Evolutionary conservation across 306 rosid genomes (phyloP).

Genomic region (Prunus dulcis): DNA sequence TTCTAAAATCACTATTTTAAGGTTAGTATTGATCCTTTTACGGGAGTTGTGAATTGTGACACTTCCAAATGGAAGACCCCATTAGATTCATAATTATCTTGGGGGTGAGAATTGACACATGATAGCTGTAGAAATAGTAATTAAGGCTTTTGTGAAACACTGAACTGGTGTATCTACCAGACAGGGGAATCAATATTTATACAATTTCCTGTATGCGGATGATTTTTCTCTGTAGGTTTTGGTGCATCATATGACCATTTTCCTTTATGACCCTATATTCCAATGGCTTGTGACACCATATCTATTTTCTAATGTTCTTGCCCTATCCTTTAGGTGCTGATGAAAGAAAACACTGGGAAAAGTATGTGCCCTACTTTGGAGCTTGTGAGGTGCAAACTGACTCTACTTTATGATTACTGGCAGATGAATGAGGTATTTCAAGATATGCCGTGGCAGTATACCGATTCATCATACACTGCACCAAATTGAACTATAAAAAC

Average conservation of each 20-base stretch:
- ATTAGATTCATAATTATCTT: not conserved
- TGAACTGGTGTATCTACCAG: not conserved
- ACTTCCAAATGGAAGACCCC: not conserved
- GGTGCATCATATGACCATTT: not conserved
- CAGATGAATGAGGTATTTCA: conserved; percentile 85
- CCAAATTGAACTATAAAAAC: not conserved
- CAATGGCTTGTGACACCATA: not conserved
- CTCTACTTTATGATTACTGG: conserved; percentile 90
- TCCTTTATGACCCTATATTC: not conserved
- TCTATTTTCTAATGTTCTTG: not conserved
- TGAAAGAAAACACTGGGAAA: conserved; percentile 48
- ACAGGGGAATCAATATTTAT: not conserved
- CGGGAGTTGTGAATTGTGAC: not conserved
- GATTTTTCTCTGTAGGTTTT: not conserved
- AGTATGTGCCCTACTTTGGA: conserved; percentile 46
- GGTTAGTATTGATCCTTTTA: not conserved
- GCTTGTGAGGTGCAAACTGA: conserved; percentile 84
- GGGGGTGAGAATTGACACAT: not conserved
- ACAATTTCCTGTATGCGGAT: not conserved
- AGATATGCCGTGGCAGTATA: not conserved
- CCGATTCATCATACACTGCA: not conserved
- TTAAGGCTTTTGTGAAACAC: not conserved
- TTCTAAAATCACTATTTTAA: not conserved
- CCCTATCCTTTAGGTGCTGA: conserved; percentile 44
- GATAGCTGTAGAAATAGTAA: not conserved